Percentiles rank a stretch among this genome's conserved stretches.
Conservation (phyloP, 257 asterid species). For the Datura wrightii region DNA sequence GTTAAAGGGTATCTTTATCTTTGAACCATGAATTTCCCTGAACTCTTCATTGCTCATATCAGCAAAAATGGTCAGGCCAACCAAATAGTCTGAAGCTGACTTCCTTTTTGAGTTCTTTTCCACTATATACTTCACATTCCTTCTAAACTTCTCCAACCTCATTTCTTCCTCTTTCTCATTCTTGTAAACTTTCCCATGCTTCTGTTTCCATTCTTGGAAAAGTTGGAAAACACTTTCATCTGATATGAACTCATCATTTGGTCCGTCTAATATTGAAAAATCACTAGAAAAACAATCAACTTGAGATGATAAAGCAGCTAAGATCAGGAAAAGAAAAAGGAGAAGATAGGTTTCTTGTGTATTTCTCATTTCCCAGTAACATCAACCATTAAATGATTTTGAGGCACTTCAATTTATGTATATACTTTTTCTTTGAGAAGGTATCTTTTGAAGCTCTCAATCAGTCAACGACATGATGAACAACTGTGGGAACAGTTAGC, state of each 20-base stretch:
- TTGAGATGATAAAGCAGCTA: conserved; percentile 26
- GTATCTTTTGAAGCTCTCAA: background rate
- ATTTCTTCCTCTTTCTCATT: conserved; percentile 41
- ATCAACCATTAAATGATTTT: background rate
- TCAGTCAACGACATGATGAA: background rate
- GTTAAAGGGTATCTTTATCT: conserved; percentile 29
- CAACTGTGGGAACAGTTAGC: background rate
- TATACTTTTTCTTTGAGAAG: background rate
- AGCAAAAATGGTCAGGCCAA: conserved; percentile 48
- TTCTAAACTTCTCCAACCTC: conserved; percentile 37
- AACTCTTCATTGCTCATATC: conserved; percentile 53
- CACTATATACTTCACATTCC: conserved; percentile 40
- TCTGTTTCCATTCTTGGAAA: conserved; percentile 47
- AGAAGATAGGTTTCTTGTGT: background rate
- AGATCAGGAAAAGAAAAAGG: conserved; percentile 28
- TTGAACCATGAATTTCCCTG: conserved; percentile 27
- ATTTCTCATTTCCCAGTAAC: background rate
- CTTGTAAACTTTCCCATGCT: conserved; percentile 38
- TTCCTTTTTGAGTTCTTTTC: conserved; percentile 36
- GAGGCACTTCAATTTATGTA: background rate
- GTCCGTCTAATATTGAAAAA: conserved; percentile 26
- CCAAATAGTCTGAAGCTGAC: conserved; percentile 14
- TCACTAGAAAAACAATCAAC: conserved; percentile 30
- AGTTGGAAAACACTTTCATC: conserved; percentile 38
- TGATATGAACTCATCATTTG: conserved; percentile 25